Evolutionary conservation across 2,329 filamentous ascomycete species (phyloP).

Genomic region (Pestalotiopsis sp.): DNA sequence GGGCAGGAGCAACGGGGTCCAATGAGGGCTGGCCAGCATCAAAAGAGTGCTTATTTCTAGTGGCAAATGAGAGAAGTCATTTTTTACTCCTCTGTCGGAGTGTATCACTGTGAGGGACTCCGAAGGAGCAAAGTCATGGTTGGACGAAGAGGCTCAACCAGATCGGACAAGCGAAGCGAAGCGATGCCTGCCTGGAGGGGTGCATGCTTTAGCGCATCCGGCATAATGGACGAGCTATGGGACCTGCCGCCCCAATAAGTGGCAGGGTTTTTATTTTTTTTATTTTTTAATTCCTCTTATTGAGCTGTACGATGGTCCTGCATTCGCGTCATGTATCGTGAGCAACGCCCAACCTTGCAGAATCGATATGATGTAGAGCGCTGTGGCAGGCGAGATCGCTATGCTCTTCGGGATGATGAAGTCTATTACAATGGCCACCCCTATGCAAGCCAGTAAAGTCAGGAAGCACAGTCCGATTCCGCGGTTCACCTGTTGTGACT

Average conservation of each 20-base stretch:
- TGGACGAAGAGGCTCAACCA: background rate
- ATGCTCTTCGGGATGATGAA: too few species aligned
- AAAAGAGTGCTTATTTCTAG: background rate
- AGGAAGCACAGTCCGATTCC: background rate
- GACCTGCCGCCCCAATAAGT: slow-evolving; percentile 14
- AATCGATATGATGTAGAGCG: too few species aligned
- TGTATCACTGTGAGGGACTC: background rate
- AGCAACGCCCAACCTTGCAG: background rate
- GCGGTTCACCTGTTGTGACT: background rate
- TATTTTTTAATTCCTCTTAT: background rate
- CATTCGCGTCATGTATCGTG: background rate
- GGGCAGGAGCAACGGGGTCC: background rate
- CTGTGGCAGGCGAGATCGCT: too few species aligned
- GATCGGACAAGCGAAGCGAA: background rate
- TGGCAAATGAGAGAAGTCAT: background rate
- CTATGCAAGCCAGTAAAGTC: background rate
- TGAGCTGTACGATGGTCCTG: slow-evolving; percentile 8
- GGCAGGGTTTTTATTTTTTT: slow-evolving; percentile 5
- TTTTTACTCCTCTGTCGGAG: background rate
- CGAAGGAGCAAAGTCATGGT: background rate
- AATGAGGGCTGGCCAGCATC: background rate
- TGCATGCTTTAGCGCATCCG: slow-evolving; percentile 15
- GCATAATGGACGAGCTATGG: slow-evolving; percentile 20
- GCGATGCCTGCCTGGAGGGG: background rate
- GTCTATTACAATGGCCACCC: background rate